Conservation (phyloP, 805 yeast genomes). For the Teunomyces cretensis region DNA sequence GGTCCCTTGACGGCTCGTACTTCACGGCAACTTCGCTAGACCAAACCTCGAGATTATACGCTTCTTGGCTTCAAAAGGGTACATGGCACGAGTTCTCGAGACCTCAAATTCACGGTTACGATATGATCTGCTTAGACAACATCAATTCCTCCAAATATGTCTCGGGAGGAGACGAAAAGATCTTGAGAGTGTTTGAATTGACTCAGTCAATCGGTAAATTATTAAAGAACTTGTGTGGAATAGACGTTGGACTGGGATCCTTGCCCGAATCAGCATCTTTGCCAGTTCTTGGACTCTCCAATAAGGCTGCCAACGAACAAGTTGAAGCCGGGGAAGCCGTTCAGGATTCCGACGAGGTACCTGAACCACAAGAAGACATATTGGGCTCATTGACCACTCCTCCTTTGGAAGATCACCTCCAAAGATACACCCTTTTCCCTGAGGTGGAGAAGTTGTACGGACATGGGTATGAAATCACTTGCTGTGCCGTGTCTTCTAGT, state of each 20-base stretch:
- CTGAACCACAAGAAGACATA: conserved; percentile 42
- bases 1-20: conserved; percentile 69
- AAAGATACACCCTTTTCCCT: conserved; percentile 91
- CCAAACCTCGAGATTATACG: conserved; percentile 86
- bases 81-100: conserved; percentile 93
- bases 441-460: conserved; percentile 94
- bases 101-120: conserved; percentile 98
- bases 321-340: conserved; percentile 39
- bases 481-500: conserved; percentile 70
- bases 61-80: conserved; percentile 50
- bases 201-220: conserved; percentile 75
- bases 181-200: conserved; percentile 82
- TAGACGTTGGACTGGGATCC: conserved; percentile 20
- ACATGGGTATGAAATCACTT: conserved; percentile 91
- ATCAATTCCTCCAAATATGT: conserved; percentile 65
- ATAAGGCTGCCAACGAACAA: conserved; percentile 70
- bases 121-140: conserved; percentile 78
- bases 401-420: conserved; percentile 89
- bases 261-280: conserved; percentile 85
- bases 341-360: conserved; percentile 41
- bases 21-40: conserved; percentile 80
- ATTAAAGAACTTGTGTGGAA: conserved; percentile 53
- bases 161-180: conserved; percentile 96
- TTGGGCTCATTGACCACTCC: conserved; percentile 51
- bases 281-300: conserved; percentile 91